phyloP scores from a whole-genome alignment of 2,329 filamentous ascomycete species.

The Torrubiellomyces zombiae region DNA sequence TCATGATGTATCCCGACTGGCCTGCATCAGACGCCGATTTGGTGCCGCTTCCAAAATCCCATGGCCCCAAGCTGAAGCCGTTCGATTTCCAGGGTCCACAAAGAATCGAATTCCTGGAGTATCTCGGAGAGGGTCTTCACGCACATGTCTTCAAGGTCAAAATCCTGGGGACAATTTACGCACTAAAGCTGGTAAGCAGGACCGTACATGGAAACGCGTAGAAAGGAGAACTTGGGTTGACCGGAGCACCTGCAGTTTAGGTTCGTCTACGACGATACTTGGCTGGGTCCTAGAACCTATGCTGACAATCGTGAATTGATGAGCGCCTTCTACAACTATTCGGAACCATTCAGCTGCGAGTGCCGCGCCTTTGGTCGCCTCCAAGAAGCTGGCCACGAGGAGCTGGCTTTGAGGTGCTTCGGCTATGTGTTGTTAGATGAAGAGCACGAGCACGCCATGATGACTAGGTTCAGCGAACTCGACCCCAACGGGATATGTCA shows the following conservation, averaged over 20 bases:
- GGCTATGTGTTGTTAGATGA: slow-evolving; percentile 11
- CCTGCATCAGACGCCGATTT: slow-evolving; percentile 6
- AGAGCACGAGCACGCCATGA: slow-evolving; percentile 5
- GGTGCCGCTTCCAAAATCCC: slow-evolving; percentile 7
- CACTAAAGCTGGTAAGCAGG: neutral
- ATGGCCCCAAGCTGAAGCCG: slow-evolving; percentile 9
- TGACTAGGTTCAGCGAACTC: slow-evolving; percentile 1
- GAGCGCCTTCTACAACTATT: slow-evolving; percentile 6
- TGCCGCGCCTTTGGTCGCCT: slow-evolving; percentile 12
- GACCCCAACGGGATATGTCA: too few relatives aligned
- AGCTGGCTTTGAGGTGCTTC: slow-evolving; percentile 8
- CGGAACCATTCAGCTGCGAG: slow-evolving; percentile 9
- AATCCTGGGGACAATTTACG: neutral
- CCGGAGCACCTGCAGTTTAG: too few relatives aligned
- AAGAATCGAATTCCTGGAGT: slow-evolving; percentile 9
- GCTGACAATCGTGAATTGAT: too few relatives aligned
- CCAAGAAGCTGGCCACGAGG: slow-evolving; percentile 8
- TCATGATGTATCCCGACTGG: slow-evolving; percentile 6
- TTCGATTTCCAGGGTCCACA: slow-evolving; percentile 9
- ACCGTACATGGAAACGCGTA: too few relatives aligned
- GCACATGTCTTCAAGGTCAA: slow-evolving; percentile 1
- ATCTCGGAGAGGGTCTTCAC: slow-evolving; percentile 6
- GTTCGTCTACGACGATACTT: neutral
- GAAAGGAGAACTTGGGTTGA: too few relatives aligned
- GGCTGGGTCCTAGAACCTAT: slow-evolving; percentile 1